Evolutionary conservation across 371 early-diverging fungal species (phyloP), one percentile per base, ranked within the genome.

Genomic region (Apophysomyces elegans): DNA sequence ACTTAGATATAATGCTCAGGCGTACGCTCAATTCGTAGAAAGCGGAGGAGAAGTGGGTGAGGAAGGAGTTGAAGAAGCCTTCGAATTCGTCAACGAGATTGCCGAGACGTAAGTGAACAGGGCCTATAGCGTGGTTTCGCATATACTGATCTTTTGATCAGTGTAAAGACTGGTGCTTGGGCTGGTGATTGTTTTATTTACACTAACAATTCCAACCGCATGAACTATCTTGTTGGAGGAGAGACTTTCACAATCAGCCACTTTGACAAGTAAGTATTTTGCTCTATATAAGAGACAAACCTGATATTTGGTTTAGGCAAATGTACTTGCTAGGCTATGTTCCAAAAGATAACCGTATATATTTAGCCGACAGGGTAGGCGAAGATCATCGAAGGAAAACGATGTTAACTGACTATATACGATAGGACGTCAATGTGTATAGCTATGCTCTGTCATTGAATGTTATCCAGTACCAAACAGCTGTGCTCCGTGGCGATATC

Each of bases 101-200:
- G 74, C 89, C 9, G 99, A 98, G 68, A 86, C 80, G 80, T 90
- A 70, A 56, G 75, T 62, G 32, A 26, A 26, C 32, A 2, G 32
- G 2, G 32, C 32, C 32, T 26, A 26, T 26, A 26, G 32, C 32
- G 32, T 26, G 32, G 32, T 26, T 26, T 26, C 32, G 2, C 32
- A 26, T 26, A 26, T 26, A 26, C 32, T 26, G 32, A 26, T 46
- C 12, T 37, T 71, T 35, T 58, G 12, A 50, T 6, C 67, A 89
- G 90, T 62, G 89, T 98, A 45, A 89, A 89, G 72, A 95, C 96
- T 3, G 99, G 96, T 36, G 86, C 87, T 66, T 99, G 99, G 99
- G 95, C 97, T 63, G 99, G 98, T 35, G 97, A 97, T 78, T 97
- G 99, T 78, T 96, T 99, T 74, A 95, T 99, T 66, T 98, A 96